Conservation (phyloP, 129 eudicot genomes). For the Artemisia annua region DNA sequence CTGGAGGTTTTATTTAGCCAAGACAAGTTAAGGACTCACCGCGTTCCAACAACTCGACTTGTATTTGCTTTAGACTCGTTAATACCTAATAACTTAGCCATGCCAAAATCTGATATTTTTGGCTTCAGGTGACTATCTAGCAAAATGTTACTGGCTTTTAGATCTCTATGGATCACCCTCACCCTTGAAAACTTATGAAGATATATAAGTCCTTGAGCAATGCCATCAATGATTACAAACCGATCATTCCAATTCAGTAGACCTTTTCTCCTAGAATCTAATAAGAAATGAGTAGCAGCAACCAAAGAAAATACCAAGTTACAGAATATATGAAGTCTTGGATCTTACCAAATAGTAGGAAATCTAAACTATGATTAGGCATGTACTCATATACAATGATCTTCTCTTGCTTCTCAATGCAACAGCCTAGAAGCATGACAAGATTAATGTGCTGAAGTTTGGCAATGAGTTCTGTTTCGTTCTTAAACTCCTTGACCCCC, state of each 20-base stretch:
- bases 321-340: too few species aligned
- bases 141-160: slow-evolving; percentile 38
- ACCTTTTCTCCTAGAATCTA: slow-evolving; percentile 23
- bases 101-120: slow-evolving; percentile 32
- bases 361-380: slow-evolving; percentile 30
- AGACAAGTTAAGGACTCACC: slow-evolving; percentile 16
- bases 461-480: too few species aligned
- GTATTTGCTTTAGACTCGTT: slow-evolving; percentile 32
- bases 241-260: slow-evolving; percentile 26
- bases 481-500: too few species aligned
- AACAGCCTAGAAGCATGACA: too few species aligned
- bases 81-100: slow-evolving; percentile 32
- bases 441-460: too few species aligned
- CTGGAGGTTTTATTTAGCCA: background rate
- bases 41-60: slow-evolving; percentile 35
- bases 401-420: too few species aligned
- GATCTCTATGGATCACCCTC: slow-evolving; percentile 37
- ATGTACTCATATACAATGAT: too few species aligned
- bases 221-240: slow-evolving; percentile 31
- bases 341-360: slow-evolving; percentile 31
- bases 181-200: slow-evolving; percentile 33
- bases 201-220: slow-evolving; percentile 40
- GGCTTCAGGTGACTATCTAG: slow-evolving; percentile 35
- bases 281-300: background rate
- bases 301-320: too few species aligned